Conservation (phyloP, 2,329 filamentous ascomycete species). For the Aspergillus glaucus region DNA sequence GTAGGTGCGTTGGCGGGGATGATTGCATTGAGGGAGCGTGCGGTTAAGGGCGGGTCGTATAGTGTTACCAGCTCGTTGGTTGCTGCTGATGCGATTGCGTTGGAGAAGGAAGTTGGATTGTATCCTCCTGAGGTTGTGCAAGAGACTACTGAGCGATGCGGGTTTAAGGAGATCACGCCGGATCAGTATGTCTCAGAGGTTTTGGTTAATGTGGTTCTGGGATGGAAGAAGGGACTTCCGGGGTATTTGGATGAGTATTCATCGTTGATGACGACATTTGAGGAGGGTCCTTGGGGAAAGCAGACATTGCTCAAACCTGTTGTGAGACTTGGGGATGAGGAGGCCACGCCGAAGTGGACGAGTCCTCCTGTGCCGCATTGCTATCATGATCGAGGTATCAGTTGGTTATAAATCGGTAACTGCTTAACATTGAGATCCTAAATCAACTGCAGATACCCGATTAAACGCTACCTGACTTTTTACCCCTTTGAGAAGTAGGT, state of each 20-base stretch:
- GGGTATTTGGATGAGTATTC: constrained; percentile 5
- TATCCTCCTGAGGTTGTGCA: constrained; percentile 20
- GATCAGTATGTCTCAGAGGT: constrained; percentile 21
- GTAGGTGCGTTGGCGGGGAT: constrained; percentile 6
- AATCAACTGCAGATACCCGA: too few relatives aligned
- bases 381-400: constrained; percentile 7
- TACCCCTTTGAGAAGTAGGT: too few relatives aligned
- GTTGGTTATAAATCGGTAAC: constrained; percentile 3
- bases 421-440: too few relatives aligned
- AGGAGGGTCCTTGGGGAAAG: constrained; percentile 5
- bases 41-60: constrained; percentile 10
- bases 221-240: constrained; percentile 14
- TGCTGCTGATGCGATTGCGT: constrained; percentile 24
- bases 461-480: too few relatives aligned
- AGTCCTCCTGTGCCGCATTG: constrained; percentile 9
- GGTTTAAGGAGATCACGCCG: constrained; percentile 6
- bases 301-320: constrained; percentile 9
- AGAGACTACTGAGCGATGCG: constrained; percentile 8
- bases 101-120: constrained; percentile 27
- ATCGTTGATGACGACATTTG: constrained; percentile 6
- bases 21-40: constrained; percentile 3
- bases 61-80: constrained; percentile 22
- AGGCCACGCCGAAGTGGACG: constrained; percentile 6
- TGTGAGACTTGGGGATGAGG: constrained; percentile 5
- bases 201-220: constrained; percentile 17